These are phyloP conservation scores for Tuber microsphaerosporum DNA, from an alignment of 495 filamentous ascomycete genomes.

Conservation along the genomic window DNA sequence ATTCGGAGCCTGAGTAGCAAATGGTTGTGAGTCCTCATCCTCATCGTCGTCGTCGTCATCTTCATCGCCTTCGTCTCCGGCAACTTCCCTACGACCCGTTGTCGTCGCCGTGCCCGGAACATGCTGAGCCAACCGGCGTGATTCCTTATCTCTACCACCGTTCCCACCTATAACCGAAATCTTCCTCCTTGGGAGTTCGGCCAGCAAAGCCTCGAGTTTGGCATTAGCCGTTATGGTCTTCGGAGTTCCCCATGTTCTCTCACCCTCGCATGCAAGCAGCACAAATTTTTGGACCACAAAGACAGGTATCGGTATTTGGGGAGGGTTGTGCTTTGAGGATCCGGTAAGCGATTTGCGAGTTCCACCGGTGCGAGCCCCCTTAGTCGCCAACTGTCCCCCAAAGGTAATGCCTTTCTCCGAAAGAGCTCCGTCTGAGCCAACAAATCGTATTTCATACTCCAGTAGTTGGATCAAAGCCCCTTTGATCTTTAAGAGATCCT, in stretches of 20 bases:
- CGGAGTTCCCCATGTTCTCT: neutral
- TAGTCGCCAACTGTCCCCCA: slow-evolving; percentile 11
- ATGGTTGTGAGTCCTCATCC: slow-evolving; percentile 20
- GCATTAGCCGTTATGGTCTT: neutral
- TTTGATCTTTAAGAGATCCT: slow-evolving; percentile 9
- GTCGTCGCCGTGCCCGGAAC: neutral
- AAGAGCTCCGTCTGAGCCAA: slow-evolving; percentile 24
- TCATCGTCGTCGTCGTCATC: slow-evolving; percentile 14
- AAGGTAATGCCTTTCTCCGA: slow-evolving; percentile 31
- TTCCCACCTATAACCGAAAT: neutral
- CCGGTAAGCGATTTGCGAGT: neutral
- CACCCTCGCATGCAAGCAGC: neutral
- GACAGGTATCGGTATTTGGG: neutral
- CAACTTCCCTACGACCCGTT: neutral
- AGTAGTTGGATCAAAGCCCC: slow-evolving; percentile 17
- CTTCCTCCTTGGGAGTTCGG: neutral
- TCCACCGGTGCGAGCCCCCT: neutral
- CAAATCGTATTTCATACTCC: slow-evolving; percentile 23
- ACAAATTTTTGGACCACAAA: neutral
- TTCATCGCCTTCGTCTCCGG: neutral
- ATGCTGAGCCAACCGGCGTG: neutral
- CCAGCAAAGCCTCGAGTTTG: neutral
- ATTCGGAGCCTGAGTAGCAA: slow-evolving; percentile 22
- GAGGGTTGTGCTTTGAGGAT: neutral
- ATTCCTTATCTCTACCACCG: neutral